These are phyloP conservation scores for Chaetomiaceae sp. DNA, from an alignment of 2,329 filamentous ascomycete genomes.

Conservation along the genomic window DNA sequence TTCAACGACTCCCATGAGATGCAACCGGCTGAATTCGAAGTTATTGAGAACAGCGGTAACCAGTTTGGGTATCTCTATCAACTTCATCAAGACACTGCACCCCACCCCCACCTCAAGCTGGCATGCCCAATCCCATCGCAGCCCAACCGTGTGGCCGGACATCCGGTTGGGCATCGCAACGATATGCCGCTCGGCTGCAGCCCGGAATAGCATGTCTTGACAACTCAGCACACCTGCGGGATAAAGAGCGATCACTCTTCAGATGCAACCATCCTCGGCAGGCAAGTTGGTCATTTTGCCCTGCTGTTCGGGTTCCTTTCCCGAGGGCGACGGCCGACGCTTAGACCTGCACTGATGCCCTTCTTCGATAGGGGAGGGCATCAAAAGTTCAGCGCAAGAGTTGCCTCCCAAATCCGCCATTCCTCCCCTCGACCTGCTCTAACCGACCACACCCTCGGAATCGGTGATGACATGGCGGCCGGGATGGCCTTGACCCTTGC, in stretches of 20 bases:
- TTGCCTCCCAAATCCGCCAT: not conserved
- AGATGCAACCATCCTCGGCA: not conserved
- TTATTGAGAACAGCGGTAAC: not conserved
- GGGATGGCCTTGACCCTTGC: not conserved
- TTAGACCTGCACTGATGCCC: not conserved
- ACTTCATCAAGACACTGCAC: not conserved
- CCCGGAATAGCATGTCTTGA: conserved; percentile 33
- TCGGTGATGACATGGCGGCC: conserved; percentile 23
- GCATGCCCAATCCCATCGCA: conserved; percentile 30
- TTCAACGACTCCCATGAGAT: not conserved
- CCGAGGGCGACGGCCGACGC: conserved; percentile 18
- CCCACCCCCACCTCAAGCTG: conserved; percentile 15
- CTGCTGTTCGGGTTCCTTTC: conserved; percentile 21
- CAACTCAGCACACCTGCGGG: conserved; percentile 41
- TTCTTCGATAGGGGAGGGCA: not conserved
- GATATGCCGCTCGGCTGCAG: conserved; percentile 37
- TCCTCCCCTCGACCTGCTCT: conserved; percentile 4
- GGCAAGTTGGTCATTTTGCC: conserved; percentile 19
- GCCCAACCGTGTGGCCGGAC: conserved; percentile 35
- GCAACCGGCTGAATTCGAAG: not conserved
- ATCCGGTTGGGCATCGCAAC: conserved; percentile 48
- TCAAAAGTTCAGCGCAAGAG: conserved; percentile 4
- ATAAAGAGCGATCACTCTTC: not conserved
- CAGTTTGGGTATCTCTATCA: not conserved
- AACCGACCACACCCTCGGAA: conserved; percentile 4